Evolutionary conservation across 345 rosid genomes (phyloP), one percentile per base, ranked within the genome.

Genomic region (Brassica nigra): DNA sequence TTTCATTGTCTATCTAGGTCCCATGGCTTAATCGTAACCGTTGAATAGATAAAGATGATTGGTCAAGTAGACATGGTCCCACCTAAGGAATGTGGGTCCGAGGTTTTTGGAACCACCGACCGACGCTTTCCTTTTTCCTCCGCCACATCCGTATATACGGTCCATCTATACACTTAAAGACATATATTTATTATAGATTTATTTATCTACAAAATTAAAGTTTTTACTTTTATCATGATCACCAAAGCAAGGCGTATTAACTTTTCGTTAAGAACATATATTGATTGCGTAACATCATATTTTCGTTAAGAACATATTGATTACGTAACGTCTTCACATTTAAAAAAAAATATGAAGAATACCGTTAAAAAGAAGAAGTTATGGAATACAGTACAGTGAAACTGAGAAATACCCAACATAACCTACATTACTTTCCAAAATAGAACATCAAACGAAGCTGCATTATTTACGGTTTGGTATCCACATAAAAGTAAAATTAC

Each of bases 101-200:
- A 82, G 82, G 39, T 31, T 64, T 83, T 84, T 62, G 68, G 78
- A 76, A 84, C 86, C 89, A 87, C 91, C 92, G 90, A 87, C 91
- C 92, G 90, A 87, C 91, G 83, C 73, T 74, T 36, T 78, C 14
- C 89, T 68, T 72, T 29, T 69, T 15, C 57, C 59, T 52, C 57
- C 57, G 61, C 23, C 10, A 65, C 65, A 71, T 76, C 63, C 68
- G 65, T 78, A 58, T 72, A 36, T 78, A 69, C 70, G 71, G 70
- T 62, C 39, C 63, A 62, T 71, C 9, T 74, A 31, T 57, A 62
- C 34, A 73, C 11, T 28, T 31, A 31, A 20, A 8, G 58, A 52
- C 58, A 52, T 52, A 49, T 5, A 14, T 52, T 23, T 23, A 10
- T 9, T 9, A 8, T 27, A 28, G 2, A 11, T 54, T 6, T 61